A percentile compares a stretch with the other conserved stretches of the same genome.
These are phyloP conservation scores for Aspergillus mulundensis DNA, from an alignment of 495 filamentous ascomycete genomes.

Conservation along the genomic window DNA sequence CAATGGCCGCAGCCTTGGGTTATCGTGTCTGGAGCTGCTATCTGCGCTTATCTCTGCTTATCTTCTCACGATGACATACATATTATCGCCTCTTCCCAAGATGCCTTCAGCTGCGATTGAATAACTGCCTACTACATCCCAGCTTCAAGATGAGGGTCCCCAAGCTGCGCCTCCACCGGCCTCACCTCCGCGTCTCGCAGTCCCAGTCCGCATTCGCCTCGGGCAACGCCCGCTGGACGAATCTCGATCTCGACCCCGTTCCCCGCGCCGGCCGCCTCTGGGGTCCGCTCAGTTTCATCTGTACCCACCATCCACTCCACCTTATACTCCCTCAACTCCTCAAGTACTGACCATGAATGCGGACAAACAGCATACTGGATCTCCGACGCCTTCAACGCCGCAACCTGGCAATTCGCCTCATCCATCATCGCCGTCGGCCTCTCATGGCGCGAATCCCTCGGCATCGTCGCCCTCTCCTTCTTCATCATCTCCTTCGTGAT, in stretches of 20 bases:
- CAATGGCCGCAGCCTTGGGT: background rate
- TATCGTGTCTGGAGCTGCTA: background rate
- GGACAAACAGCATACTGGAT: conserved; percentile 62
- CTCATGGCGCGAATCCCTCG: conserved; percentile 57
- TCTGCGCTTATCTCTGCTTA: background rate
- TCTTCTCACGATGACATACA: background rate
- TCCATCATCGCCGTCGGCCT: conserved; percentile 61
- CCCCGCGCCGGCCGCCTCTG: conserved; percentile 38
- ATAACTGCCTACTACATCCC: background rate
- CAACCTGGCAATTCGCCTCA: conserved; percentile 59
- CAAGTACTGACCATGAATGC: too few species aligned
- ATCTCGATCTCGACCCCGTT: conserved; percentile 45
- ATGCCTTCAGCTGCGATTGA: background rate
- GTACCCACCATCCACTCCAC: conserved; percentile 14
- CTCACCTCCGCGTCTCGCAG: conserved; percentile 32
- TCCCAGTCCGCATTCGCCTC: conserved; percentile 35
- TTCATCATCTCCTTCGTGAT: conserved; percentile 61
- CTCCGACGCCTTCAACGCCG: conserved; percentile 58
- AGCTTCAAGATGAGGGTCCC: background rate
- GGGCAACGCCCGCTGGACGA: conserved; percentile 41
- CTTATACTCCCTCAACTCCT: too few species aligned
- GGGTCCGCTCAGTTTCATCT: conserved; percentile 37
- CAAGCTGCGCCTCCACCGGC: conserved; percentile 25
- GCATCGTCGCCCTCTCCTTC: conserved; percentile 57
- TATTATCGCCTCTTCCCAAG: background rate